phyloP scores from a whole-genome alignment of 495 filamentous ascomycete species.

The Evernia prunastri region DNA sequence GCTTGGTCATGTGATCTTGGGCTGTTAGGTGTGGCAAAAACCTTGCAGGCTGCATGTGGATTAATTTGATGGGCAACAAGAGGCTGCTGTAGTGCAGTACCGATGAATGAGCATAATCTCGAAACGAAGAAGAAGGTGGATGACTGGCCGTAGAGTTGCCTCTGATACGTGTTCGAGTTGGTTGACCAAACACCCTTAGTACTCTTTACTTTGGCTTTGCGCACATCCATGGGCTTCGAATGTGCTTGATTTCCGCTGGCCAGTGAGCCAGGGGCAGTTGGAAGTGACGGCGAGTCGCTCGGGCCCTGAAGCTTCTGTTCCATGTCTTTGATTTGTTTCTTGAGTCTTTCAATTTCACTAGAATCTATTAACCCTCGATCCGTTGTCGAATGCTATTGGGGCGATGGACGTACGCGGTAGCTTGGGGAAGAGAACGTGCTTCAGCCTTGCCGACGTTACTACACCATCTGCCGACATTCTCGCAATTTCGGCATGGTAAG shows the following conservation, averaged over 20 bases:
- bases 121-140: conserved; percentile 32
- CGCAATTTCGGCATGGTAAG: conserved; percentile 42
- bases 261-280: background rate
- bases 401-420: conserved; percentile 25
- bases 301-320: conserved; percentile 32
- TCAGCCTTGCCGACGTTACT: conserved; percentile 33
- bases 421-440: conserved; percentile 35
- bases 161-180: conserved; percentile 19
- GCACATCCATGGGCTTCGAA: conserved; percentile 16
- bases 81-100: conserved; percentile 30
- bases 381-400: background rate
- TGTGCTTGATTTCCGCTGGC: background rate
- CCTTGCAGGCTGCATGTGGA: conserved; percentile 21
- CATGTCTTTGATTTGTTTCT: conserved; percentile 34
- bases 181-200: conserved; percentile 25
- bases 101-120: conserved; percentile 31
- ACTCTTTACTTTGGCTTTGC: conserved; percentile 19
- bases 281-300: background rate
- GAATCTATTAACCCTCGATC: background rate
- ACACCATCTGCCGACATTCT: conserved; percentile 35
- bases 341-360: conserved; percentile 41
- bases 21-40: conserved; percentile 14
- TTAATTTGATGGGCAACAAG: conserved; percentile 21
- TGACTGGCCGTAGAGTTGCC: conserved; percentile 31
- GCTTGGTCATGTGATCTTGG: background rate